Percentiles rank a stretch among this genome's conserved stretches.
phyloP scores from a whole-genome alignment of 257 asterid genomes.

The Vinca minor region DNA sequence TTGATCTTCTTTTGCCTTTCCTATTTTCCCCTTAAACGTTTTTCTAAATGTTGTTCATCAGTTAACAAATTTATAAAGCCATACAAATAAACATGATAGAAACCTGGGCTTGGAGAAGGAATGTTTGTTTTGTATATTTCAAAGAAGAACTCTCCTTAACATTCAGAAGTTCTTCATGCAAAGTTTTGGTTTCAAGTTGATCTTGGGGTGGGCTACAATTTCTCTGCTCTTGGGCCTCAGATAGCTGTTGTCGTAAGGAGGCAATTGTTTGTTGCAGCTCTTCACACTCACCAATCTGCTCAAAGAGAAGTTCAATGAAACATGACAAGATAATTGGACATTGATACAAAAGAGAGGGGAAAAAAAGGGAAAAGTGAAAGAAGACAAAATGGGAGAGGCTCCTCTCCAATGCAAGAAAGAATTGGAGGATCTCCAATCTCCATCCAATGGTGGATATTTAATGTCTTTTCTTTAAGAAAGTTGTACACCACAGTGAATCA shows the following conservation, averaged over 20 bases:
- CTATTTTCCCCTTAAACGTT: not conserved
- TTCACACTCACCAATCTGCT: conserved; percentile 67
- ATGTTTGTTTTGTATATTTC: conserved; percentile 38
- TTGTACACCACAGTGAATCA: no score
- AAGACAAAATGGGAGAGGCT: not conserved
- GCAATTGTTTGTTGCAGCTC: conserved; percentile 59
- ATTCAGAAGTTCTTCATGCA: conserved; percentile 26
- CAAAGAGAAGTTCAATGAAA: conserved; percentile 10
- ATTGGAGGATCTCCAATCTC: no score
- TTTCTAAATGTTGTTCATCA: not conserved
- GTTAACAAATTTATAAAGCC: not conserved
- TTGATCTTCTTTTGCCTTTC: not conserved
- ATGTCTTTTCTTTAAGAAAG: no score
- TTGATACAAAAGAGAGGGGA: not conserved
- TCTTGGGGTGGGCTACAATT: conserved; percentile 32
- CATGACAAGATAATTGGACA: not conserved
- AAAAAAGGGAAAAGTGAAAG: not conserved
- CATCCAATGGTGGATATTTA: no score
- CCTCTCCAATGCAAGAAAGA: no score
- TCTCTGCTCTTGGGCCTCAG: conserved; percentile 42
- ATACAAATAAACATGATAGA: not conserved
- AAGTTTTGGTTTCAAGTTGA: conserved; percentile 33
- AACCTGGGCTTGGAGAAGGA: conserved; percentile 65
- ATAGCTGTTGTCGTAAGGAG: conserved; percentile 57
- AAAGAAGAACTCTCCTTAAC: conserved; percentile 34